Conservation (phyloP, 306 rosid species). For the Hippophae rhamnoides region DNA sequence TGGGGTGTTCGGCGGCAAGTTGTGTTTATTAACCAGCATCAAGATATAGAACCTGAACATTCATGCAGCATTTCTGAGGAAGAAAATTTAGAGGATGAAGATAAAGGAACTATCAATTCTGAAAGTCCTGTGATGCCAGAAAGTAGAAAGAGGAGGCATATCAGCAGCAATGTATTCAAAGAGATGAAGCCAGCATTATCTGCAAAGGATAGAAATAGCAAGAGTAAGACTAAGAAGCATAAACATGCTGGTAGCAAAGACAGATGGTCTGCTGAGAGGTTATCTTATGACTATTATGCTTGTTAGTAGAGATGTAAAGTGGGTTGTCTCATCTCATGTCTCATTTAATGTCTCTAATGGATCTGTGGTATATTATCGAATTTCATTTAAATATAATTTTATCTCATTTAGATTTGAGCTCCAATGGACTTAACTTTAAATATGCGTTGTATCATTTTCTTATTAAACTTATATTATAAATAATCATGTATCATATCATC, state of each 20-base stretch:
- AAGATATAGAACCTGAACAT: constrained; percentile 30
- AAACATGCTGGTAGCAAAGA: constrained; percentile 28
- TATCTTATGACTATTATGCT: not conserved
- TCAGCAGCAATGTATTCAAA: constrained; percentile 18
- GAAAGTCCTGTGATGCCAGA: constrained; percentile 14
- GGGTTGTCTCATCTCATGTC: not conserved
- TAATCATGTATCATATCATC: too few relatives aligned
- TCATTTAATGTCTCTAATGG: too few relatives aligned
- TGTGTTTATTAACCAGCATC: constrained; percentile 43
- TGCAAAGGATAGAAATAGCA: constrained; percentile 17
- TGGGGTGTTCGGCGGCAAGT: constrained; percentile 72
- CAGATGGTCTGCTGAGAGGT: constrained; percentile 54
- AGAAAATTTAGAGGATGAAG: constrained; percentile 1
- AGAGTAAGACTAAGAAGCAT: constrained; percentile 26
- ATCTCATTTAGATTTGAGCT: too few relatives aligned
- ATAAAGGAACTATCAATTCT: not conserved
- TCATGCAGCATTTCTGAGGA: constrained; percentile 9
- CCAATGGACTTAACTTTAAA: too few relatives aligned
- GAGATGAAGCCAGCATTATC: too few relatives aligned
- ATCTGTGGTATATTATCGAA: too few relatives aligned
- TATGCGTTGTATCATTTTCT: too few relatives aligned
- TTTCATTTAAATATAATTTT: too few relatives aligned
- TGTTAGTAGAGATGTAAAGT: not conserved
- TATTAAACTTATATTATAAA: too few relatives aligned
- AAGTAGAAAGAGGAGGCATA: constrained; percentile 17